Base-by-base conservation (phyloP, 1,139 yeast genomes). In the Blastobotrys capitulatus region DNA sequence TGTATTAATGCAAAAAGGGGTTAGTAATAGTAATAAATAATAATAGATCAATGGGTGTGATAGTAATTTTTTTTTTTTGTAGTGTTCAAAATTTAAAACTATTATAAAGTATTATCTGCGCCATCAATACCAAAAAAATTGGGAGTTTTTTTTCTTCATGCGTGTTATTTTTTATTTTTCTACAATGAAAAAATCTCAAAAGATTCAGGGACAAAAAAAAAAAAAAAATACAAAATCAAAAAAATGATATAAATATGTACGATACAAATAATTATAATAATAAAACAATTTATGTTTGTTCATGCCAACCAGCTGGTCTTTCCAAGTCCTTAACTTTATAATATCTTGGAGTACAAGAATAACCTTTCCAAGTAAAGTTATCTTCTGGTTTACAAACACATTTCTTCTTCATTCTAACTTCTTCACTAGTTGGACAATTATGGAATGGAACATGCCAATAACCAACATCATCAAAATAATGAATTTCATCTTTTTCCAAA, bases 301-400 rank as follows among this genome's bases (percentile, higher is more conserved):
- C 41, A 20, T 38, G 44, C 44, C 20, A 57, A 54, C 88, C 90
- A 53, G 70, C 70, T 52, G 95, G 95, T 65, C 85, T 82, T 54
- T 76, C 73, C 58, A 82, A 67, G 52, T 78, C 78, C 65, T 77
- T 77, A 53, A 82, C 73, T 47, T 78, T 76, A 72, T 78, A 86
- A 73, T 75, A 90, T 63, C 82, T 77, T 56, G 82, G 74, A 35
- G 92, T 84, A 73, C 97, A 90, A 13, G 95, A 83, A 71, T 86
- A 90, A 37, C 83, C 87, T 64, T 79, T 79, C 87, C 90, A 89
- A 43, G 95, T 83, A 70, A 89, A 86, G 70, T 88, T 96, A 19
- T 83, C 65, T 9, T 65, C 60, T 7, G 83, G 81, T 54, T 76
- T 65, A 62, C 83, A 79, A 41, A 68, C 68, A 67, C 84, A 79